Conservation (phyloP, 75 land plant species). For the Larix kaempferi region DNA sequence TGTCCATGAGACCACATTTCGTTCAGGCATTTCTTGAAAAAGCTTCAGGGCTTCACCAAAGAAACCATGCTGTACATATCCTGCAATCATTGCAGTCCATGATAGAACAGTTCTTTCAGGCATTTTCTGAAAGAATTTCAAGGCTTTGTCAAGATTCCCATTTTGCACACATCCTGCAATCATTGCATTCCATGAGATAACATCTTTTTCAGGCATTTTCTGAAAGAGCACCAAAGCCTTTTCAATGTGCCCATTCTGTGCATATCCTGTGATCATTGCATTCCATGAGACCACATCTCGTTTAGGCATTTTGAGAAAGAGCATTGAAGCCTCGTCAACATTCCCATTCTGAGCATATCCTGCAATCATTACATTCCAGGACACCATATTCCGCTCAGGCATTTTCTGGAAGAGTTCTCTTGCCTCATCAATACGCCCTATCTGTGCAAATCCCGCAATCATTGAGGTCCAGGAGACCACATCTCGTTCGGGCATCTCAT, state of each 20-base stretch:
- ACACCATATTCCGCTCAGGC: conserved; percentile 4
- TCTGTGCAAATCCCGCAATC: conserved; percentile 61
- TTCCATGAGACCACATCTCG: too few species aligned
- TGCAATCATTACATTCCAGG: too few species aligned
- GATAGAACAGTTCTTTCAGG: conserved; percentile 15
- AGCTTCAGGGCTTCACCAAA: conserved; percentile 33
- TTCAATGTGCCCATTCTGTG: too few species aligned
- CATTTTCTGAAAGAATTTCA: conserved; percentile 20
- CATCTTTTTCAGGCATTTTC: too few species aligned
- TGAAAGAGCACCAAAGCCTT: neutral
- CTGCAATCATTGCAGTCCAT: conserved; percentile 37
- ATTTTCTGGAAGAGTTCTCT: conserved; percentile 42
- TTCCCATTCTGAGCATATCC: too few species aligned
- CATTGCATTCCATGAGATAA: too few species aligned
- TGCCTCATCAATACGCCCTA: conserved; percentile 46
- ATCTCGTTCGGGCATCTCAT: conserved; percentile 43
- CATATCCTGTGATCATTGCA: too few species aligned
- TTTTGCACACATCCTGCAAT: neutral
- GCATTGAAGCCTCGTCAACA: too few species aligned
- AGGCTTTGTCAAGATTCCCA: conserved; percentile 29
- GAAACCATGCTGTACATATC: conserved; percentile 59
- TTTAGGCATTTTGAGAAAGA: too few species aligned
- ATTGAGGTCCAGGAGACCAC: conserved; percentile 64
- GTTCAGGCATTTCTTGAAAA: conserved; percentile 19
- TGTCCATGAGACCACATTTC: conserved; percentile 51